Evolutionary conservation across 2,329 filamentous ascomycete genomes (phyloP).

Genomic region (Penicillium sp.): DNA sequence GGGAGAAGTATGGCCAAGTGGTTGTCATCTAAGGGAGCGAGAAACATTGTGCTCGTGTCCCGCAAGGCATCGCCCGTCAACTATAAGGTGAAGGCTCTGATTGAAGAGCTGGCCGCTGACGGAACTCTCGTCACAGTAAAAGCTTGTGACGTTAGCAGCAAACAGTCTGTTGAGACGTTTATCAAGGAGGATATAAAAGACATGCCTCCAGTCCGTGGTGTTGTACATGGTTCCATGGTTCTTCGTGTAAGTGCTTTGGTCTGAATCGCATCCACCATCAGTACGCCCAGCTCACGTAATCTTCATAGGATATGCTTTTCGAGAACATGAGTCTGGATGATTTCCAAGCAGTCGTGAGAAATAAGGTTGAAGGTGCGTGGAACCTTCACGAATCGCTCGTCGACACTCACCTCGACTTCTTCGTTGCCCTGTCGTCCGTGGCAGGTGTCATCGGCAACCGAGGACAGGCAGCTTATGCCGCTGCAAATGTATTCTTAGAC

Average conservation of each 20-base stretch:
- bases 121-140: slow-evolving; percentile 26
- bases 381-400: slow-evolving; percentile 30
- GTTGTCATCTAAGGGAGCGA: slow-evolving; percentile 52
- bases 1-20: slow-evolving; percentile 54
- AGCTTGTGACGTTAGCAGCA: slow-evolving; percentile 35
- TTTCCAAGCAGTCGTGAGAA: slow-evolving; percentile 6
- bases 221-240: slow-evolving; percentile 51
- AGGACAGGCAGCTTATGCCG: slow-evolving; percentile 29
- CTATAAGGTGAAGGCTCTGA: slow-evolving; percentile 18
- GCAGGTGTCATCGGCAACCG: slow-evolving; percentile 29
- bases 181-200: slow-evolving; percentile 21
- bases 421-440: slow-evolving; percentile 29
- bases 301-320: slow-evolving; percentile 28
- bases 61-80: slow-evolving; percentile 37
- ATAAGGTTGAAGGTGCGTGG: slow-evolving; percentile 23
- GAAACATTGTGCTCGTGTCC: slow-evolving; percentile 54
- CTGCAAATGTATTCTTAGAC: slow-evolving; percentile 29
- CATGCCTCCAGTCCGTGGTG: slow-evolving; percentile 41
- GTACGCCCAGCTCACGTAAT: slow-evolving; percentile 1
- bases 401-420: slow-evolving; percentile 25
- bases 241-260: slow-evolving; percentile 29
- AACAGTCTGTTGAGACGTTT: slow-evolving; percentile 29
- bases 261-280: not conserved
- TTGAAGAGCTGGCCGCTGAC: slow-evolving; percentile 14
- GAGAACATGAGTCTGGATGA: slow-evolving; percentile 29